Evolutionary conservation across 192 early-diverging fungal genomes (phyloP).

Genomic region (Haplosporangium gracile): DNA sequence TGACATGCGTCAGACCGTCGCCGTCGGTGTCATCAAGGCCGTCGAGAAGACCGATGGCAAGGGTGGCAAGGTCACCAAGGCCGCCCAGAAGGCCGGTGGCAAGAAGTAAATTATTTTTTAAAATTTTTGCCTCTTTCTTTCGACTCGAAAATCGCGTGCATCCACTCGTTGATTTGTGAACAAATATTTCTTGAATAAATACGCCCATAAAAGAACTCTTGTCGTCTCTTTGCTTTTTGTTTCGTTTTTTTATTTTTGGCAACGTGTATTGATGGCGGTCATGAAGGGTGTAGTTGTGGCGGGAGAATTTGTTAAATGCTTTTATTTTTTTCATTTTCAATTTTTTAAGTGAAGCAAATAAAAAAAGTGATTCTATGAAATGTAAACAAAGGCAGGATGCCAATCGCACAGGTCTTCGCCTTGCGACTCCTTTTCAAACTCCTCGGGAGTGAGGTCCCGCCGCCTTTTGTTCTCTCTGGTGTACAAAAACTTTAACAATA

Average conservation of each 20-base stretch:
- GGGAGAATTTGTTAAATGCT: background rate
- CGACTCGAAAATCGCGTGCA: background rate
- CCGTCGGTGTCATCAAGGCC: constrained; percentile 96
- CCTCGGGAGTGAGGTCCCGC: constrained; percentile 62
- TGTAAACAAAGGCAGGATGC: constrained; percentile 15
- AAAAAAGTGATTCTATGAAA: background rate
- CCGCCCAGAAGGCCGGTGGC: constrained; percentile 74
- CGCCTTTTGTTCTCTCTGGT: constrained; percentile 71
- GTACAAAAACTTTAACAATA: constrained; percentile 63
- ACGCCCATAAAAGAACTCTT: background rate
- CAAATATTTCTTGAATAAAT: constrained; percentile 9
- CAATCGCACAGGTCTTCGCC: constrained; percentile 57
- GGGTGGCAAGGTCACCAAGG: constrained; percentile 81
- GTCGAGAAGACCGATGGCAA: constrained; percentile 84
- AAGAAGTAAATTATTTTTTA: constrained; percentile 50
- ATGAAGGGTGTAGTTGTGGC: background rate
- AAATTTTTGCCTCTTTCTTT: constrained; percentile 1
- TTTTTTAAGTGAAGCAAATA: background rate
- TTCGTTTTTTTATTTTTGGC: background rate
- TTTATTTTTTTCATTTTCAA: background rate
- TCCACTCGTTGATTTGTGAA: background rate
- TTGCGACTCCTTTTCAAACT: constrained; percentile 52
- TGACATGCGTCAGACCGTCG: constrained; percentile 98
- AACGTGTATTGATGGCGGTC: background rate
- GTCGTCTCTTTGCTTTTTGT: background rate